Evolutionary conservation across 140 eudicot species (phyloP).

Genomic region (Erigeron philadelphicus): DNA sequence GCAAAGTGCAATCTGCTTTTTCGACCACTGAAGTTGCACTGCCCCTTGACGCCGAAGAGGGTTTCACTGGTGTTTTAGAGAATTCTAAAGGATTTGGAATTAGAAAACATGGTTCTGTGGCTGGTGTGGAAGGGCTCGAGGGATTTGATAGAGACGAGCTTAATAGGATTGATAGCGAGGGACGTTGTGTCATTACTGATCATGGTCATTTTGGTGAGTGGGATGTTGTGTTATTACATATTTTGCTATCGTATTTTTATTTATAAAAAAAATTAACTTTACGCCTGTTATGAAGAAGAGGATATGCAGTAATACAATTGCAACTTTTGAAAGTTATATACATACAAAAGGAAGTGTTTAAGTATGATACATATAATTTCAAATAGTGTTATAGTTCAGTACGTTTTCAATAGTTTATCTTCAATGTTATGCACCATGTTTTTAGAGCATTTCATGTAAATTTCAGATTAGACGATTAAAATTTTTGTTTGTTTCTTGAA

Average conservation of each 20-base stretch:
- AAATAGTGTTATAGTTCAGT: too few relatives aligned
- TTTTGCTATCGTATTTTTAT: not conserved
- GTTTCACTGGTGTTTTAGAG: conserved; percentile 81
- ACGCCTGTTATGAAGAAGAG: too few relatives aligned
- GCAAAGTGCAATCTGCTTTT: conserved; percentile 79
- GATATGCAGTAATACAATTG: too few relatives aligned
- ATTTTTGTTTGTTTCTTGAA: not conserved
- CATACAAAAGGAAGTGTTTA: too few relatives aligned
- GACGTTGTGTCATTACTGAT: conserved; percentile 91
- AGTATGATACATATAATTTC: too few relatives aligned
- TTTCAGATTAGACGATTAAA: not conserved
- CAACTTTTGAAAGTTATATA: too few relatives aligned
- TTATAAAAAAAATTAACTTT: not conserved
- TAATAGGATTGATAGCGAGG: conserved; percentile 78
- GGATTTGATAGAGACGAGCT: conserved; percentile 63
- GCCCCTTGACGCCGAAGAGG: conserved; percentile 91
- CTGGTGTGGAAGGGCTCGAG: conserved; percentile 49
- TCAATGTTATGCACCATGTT: not conserved
- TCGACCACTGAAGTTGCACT: conserved; percentile 77
- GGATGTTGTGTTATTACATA: not conserved
- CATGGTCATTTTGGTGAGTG: conserved; percentile 92
- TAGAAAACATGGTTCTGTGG: conserved; percentile 32
- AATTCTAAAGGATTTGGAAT: conserved; percentile 40
- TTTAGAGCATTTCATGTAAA: too few relatives aligned
- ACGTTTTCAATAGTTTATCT: too few relatives aligned